phyloP scores from a whole-genome alignment of 768 basidiomycete genomes.

The Tephrocybe sp. region DNA sequence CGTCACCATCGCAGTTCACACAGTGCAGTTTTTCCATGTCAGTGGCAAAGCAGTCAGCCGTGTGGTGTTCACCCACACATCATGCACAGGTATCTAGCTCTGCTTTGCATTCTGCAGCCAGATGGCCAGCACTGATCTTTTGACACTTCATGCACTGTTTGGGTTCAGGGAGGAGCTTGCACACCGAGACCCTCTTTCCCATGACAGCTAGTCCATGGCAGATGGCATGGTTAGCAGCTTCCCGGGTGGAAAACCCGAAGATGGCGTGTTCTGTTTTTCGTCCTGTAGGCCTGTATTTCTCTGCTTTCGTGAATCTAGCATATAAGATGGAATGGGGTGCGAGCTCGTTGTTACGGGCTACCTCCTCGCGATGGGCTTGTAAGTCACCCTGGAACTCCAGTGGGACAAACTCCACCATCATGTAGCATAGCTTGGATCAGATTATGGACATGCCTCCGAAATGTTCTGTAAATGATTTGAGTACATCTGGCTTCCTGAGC shows the following conservation, averaged over 20 bases:
- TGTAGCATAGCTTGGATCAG: conserved; percentile 2
- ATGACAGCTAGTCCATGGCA: no score
- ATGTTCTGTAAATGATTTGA: conserved; percentile 7
- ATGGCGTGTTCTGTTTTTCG: conserved; percentile 26
- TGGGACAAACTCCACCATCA: conserved; percentile 24
- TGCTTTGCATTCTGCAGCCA: conserved; percentile 12
- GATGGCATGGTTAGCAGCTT: conserved; percentile 25
- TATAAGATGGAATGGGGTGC: not conserved
- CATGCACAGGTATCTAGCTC: conserved; percentile 12
- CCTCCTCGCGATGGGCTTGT: no score
- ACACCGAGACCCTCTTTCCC: conserved; percentile 9
- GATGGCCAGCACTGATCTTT: conserved; percentile 6
- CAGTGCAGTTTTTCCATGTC: conserved; percentile 16
- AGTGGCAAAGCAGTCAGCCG: conserved; percentile 11
- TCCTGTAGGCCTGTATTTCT: not conserved
- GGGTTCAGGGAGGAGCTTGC: conserved; percentile 22
- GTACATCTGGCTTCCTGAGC: conserved; percentile 5
- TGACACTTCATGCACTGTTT: conserved; percentile 28
- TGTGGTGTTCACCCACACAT: conserved; percentile 20
- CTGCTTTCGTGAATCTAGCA: conserved; percentile 28
- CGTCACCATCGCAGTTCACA: conserved; percentile 22
- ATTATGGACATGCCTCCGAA: conserved; percentile 13
- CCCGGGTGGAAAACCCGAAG: conserved; percentile 15
- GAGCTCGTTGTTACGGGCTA: conserved; percentile 19
- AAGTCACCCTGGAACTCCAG: conserved; percentile 12